Base-by-base conservation (phyloP, 2,329 filamentous ascomycete species). In the Colletotrichum orbiculare region DNA sequence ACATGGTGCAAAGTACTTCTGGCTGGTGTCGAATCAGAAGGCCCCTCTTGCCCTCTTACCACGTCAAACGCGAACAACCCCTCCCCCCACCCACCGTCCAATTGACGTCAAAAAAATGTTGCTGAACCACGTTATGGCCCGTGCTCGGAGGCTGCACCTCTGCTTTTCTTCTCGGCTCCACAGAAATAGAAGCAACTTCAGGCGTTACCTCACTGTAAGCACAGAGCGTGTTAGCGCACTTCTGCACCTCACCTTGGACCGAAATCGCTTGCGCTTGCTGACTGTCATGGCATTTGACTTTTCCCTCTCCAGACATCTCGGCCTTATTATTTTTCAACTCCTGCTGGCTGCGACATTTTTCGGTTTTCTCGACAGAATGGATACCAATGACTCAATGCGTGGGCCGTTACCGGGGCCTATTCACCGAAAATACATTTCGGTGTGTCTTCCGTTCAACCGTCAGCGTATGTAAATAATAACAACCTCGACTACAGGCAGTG, bases 31-130 rank as follows among this genome's bases (percentile, higher is more conserved):
- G 35, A 62, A 62, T 62, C 55, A 49, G 33, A 43, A n/a, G 47
- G 55, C 46, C 48, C 55, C 60, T 25, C 25, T 25, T 25, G 25
- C 25, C 55, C 47, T 60, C 55, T 54, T 42, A 53, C 57, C 39
- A 55, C 50, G 57, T 55, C 57, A 61, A 64, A 64, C 62, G 57
- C 39, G 50, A 61, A 56, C 43, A 43, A 66, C 58, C 63, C 63
- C 63, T 63, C 59, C 63, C 62, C 63, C 63, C 58, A 56, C 56
- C 37, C 45, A 34, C 52, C 52, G 42, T 56, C 47, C 47, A 65
- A 66, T 66, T 66, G 63, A 66, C 63, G 63, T 66, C 63, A 66
- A 66, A 63, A 54, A 46, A 54, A 46, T 50, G 63, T 33, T 45
- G 25, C 46, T 38, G 63, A 41, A 56, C 62, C 58, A 56, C 61